These are phyloP conservation scores for Phytophthora constricta DNA, from an alignment of 352 stramenopile genomes.

Conservation along the genomic window DNA sequence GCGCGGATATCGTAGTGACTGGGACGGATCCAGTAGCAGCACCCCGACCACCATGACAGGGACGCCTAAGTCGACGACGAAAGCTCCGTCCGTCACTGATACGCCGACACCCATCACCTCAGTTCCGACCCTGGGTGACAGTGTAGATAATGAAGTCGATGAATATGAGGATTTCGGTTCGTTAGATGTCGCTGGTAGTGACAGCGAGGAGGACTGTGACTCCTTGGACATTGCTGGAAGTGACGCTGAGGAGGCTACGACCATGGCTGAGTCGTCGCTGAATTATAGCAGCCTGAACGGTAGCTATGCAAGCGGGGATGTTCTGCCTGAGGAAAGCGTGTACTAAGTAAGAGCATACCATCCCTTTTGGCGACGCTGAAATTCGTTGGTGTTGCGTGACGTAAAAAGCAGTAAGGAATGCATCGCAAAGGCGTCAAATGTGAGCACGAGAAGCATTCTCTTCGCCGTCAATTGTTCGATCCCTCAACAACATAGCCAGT, in stretches of 20 bases:
- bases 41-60: slow-evolving; percentile 13
- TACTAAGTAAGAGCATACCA: no score
- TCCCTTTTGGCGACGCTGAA: no score
- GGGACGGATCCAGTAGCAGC: slow-evolving; percentile 18
- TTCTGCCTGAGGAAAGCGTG: slow-evolving; percentile 21
- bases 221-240: not conserved
- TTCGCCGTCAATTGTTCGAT: no score
- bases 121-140: no score
- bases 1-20: slow-evolving; percentile 34
- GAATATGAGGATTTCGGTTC: slow-evolving; percentile 14
- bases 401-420: no score
- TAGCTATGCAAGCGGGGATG: slow-evolving; percentile 32
- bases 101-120: no score
- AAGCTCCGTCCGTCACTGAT: no score
- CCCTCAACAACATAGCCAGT: no score
- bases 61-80: not conserved
- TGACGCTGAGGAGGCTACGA: not conserved
- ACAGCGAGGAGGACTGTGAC: slow-evolving; percentile 12
- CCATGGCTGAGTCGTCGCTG: slow-evolving; percentile 30
- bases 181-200: slow-evolving; percentile 23
- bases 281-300: slow-evolving; percentile 24
- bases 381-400: no score
- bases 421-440: no score
- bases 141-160: not conserved
- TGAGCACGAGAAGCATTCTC: no score